These are phyloP conservation scores for Daldinia loculata DNA, from an alignment of 495 filamentous ascomycete species.

Conservation along the genomic window DNA sequence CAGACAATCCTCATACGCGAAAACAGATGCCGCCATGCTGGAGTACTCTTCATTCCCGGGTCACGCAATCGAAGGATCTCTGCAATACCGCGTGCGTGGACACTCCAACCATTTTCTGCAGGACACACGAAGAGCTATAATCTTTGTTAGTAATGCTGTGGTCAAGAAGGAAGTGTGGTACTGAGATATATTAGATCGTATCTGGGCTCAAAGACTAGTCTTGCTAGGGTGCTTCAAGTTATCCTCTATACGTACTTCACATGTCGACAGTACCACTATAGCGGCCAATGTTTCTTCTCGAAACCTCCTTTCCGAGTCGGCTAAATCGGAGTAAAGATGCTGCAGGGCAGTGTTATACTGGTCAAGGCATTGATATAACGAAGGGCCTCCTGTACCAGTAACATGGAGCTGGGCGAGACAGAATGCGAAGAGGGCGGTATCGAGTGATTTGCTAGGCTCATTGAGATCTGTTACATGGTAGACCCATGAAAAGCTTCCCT, in stretches of 20 bases:
- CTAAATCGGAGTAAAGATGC: slow-evolving; percentile 23
- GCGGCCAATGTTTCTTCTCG: slow-evolving; percentile 29
- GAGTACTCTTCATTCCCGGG: slow-evolving; percentile 19
- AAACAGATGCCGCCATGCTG: slow-evolving; percentile 30
- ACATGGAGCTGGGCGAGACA: slow-evolving; percentile 28
- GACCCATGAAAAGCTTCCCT: slow-evolving; percentile 28
- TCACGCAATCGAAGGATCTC: slow-evolving; percentile 27
- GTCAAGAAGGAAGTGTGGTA: background rate
- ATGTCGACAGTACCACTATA: slow-evolving; percentile 29
- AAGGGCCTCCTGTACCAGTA: slow-evolving; percentile 16
- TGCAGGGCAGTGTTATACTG: slow-evolving; percentile 30
- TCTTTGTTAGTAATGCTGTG: background rate
- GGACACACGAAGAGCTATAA: slow-evolving; percentile 30
- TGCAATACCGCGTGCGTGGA: slow-evolving; percentile 23
- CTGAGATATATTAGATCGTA: background rate
- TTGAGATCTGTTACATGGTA: slow-evolving; percentile 16
- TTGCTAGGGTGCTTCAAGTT: background rate
- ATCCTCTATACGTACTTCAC: slow-evolving; percentile 14
- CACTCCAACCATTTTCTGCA: slow-evolving; percentile 23
- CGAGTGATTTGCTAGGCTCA: slow-evolving; percentile 17
- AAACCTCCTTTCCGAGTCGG: slow-evolving; percentile 18
- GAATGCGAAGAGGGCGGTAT: slow-evolving; percentile 30
- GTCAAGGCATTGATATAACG: slow-evolving; percentile 29
- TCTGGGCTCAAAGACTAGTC: background rate
- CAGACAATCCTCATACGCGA: slow-evolving; percentile 31